A percentile compares a stretch with the other conserved stretches of the same genome.
Conservation (phyloP, 768 basidiomycete genomes). For the Boletellus ananiceps region DNA sequence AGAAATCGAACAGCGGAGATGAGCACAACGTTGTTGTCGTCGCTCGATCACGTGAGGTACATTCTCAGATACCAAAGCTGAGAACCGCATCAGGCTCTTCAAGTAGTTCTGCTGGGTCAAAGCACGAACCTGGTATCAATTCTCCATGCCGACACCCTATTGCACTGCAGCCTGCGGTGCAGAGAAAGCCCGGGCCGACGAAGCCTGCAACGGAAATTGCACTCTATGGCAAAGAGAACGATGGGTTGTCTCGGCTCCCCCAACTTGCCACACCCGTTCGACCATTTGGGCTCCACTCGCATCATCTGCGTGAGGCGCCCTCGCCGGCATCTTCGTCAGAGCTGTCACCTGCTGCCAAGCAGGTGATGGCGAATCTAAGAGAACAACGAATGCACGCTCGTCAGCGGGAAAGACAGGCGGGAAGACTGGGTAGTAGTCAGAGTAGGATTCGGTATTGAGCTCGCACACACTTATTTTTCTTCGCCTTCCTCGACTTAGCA, state of each 20-base stretch:
- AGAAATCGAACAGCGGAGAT: slow-evolving; percentile 15
- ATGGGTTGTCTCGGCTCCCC: slow-evolving; percentile 26
- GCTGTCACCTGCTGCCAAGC: slow-evolving; percentile 60
- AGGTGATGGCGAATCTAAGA: slow-evolving; percentile 65
- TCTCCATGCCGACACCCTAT: slow-evolving; percentile 4
- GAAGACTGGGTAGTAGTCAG: slow-evolving; percentile 30
- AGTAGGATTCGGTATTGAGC: slow-evolving; percentile 29
- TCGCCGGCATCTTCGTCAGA: slow-evolving; percentile 73
- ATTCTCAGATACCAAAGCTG: slow-evolving; percentile 30
- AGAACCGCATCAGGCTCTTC: slow-evolving; percentile 27
- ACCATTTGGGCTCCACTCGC: slow-evolving; percentile 37
- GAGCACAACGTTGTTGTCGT: neutral
- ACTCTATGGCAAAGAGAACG: slow-evolving; percentile 21
- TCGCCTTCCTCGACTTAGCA: slow-evolving; percentile 1
- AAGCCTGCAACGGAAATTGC: neutral
- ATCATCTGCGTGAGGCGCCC: slow-evolving; percentile 31
- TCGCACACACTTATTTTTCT: neutral
- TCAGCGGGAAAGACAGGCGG: slow-evolving; percentile 28
- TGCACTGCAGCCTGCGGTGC: slow-evolving; percentile 4
- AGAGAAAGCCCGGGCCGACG: neutral
- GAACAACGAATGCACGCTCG: slow-evolving; percentile 34
- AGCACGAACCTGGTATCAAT: neutral
- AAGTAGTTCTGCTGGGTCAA: slow-evolving; percentile 17
- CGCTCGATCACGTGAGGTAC: slow-evolving; percentile 10
- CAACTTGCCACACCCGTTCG: slow-evolving; percentile 42